Base-by-base conservation (phyloP, 2,329 filamentous ascomycete species). In the Fusarium armeniacum region DNA sequence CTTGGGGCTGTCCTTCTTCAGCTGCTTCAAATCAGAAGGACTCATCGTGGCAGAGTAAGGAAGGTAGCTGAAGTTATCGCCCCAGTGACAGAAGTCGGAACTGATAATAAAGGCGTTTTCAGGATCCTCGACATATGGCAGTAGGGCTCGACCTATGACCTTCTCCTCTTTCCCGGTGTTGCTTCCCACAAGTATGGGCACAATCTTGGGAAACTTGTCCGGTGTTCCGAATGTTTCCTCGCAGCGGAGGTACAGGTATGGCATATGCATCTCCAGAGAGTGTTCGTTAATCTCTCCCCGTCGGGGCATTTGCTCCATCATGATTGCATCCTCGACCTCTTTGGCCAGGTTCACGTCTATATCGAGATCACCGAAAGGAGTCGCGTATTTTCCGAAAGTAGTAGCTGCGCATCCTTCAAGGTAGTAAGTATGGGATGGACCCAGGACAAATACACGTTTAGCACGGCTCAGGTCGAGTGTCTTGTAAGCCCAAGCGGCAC, bases 1-100 rank as follows among this genome's bases (percentile, higher is more conserved):
- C 35, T 36, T 36, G 18, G 35, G 35, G 35, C 8, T 18, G 8
- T 18, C 18, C 35, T 36, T 36, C 16, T 18, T 36, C 10, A 36
- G 35, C 10, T 36, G 35, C 35, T 18, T 36, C 35, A 36, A 36
- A 38, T 76, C 79, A 71, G 26, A 83, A 3, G 81, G 69, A 15
- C 80, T 77, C 36, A 76, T 78, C 75, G 70, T 84, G 58, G 65
- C 86, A 63, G 63, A 86, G 78, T 98, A 97, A 62, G 91, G 91
- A 30, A 90, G 93, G 79, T 98, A 99, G 58, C 50, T 51, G 79
- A 98, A 99, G 50, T 93, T 86, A 1, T 84, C 73, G 13, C 96
- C 96, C 96, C 96, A 99, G 80, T 99, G 96, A 70, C 95, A 98
- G 78, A 99, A 99, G 78, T 99, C 96, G 1, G 94, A 97, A 78